Evolutionary conservation across 73 alveolate species (phyloP).

Genomic region (Paramecium caudatum): DNA sequence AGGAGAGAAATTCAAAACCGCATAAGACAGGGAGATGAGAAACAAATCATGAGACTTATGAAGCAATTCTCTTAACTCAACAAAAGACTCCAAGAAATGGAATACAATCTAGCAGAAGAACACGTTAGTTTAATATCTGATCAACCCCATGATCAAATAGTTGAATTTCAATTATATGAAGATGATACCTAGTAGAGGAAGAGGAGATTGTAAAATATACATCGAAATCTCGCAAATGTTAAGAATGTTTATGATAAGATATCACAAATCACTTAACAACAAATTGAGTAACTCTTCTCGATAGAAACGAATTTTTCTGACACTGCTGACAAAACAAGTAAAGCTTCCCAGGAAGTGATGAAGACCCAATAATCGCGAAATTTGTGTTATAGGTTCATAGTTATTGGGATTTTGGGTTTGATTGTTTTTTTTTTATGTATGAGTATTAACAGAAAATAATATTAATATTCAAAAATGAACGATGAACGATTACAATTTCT

Average conservation of each 20-base stretch:
- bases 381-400: background rate
- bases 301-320: background rate
- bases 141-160: background rate
- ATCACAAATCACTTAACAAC: background rate
- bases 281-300: background rate
- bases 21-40: background rate
- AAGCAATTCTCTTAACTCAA: conserved; percentile 1
- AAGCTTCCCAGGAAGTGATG: conserved; percentile 11
- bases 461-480: background rate
- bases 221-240: background rate
- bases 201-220: background rate
- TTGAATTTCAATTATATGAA: conserved; percentile 16
- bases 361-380: conserved; percentile 29
- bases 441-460: conserved; percentile 13
- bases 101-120: conserved; percentile 2
- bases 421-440: conserved; percentile 20
- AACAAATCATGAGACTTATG: background rate
- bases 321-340: background rate
- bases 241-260: conserved; percentile 1
- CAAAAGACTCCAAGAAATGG: background rate
- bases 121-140: background rate
- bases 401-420: conserved; percentile 11
- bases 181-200: conserved; percentile 9
- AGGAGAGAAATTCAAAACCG: background rate
- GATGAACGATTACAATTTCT: background rate